Evolutionary conservation across 116 monocot species (phyloP).

Genomic region (Papilionanthe hybrid): DNA sequence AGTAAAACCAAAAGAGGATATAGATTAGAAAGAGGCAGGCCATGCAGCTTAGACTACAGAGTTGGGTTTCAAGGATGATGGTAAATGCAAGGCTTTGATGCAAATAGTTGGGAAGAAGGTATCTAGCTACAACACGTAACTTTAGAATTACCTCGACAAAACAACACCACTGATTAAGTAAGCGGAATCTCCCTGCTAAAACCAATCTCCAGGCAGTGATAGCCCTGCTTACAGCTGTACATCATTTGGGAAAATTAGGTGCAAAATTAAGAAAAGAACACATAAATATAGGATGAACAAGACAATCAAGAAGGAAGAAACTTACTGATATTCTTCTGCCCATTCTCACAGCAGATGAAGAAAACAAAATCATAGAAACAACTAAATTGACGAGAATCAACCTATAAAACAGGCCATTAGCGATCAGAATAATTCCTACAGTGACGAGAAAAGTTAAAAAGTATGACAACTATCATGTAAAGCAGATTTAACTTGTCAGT

Average conservation of each 20-base stretch:
- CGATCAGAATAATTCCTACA: slow-evolving; percentile 3
- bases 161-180: slow-evolving; percentile 79
- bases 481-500: not conserved
- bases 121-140: not conserved
- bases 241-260: slow-evolving; percentile 8
- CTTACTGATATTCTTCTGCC: slow-evolving; percentile 87
- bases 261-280: slow-evolving; percentile 1
- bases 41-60: not conserved
- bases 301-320: slow-evolving; percentile 8
- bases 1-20: not conserved
- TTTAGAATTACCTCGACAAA: slow-evolving; percentile 63
- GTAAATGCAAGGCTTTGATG: not conserved
- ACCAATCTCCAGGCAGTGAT: slow-evolving; percentile 74
- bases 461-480: not conserved
- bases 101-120: not conserved
- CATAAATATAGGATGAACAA: not conserved
- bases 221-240: slow-evolving; percentile 63
- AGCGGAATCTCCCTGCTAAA: slow-evolving; percentile 77
- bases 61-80: not conserved
- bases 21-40: not conserved
- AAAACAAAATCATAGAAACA: slow-evolving; percentile 90
- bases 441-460: not conserved
- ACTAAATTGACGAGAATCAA: slow-evolving; percentile 56
- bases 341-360: slow-evolving; percentile 80
- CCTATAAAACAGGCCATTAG: slow-evolving; percentile 34